Evolutionary conservation across 1,284 basidiomycete species (phyloP).

Genomic region (Ganoderma leucocontextum): DNA sequence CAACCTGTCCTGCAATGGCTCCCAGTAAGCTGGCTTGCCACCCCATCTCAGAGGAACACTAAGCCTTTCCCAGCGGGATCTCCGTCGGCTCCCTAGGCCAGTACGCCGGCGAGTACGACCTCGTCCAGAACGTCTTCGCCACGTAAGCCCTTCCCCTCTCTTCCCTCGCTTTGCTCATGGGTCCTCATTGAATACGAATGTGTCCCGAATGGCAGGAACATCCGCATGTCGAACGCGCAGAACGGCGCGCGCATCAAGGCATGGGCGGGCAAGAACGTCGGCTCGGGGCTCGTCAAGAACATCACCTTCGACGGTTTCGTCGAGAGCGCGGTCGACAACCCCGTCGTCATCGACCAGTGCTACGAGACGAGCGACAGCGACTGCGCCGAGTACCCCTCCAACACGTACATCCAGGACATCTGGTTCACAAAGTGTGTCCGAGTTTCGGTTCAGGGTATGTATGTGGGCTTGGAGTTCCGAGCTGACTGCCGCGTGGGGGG

Average conservation of each 20-base stretch:
- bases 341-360: constrained; percentile 54
- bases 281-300: constrained; percentile 48
- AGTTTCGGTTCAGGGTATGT: not conserved
- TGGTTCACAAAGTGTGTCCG: constrained; percentile 54
- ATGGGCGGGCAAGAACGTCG: constrained; percentile 46
- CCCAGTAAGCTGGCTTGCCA: constrained; percentile 42
- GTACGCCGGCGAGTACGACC: constrained; percentile 56
- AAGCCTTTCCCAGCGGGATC: constrained; percentile 47
- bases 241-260: constrained; percentile 63
- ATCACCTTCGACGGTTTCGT: constrained; percentile 50
- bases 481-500: not conserved
- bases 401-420: constrained; percentile 56
- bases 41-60: not conserved
- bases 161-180: not conserved
- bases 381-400: constrained; percentile 46
- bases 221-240: constrained; percentile 56
- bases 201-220: constrained; percentile 40
- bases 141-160: constrained; percentile 34
- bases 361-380: constrained; percentile 43
- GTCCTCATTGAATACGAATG: not conserved
- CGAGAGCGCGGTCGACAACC: constrained; percentile 52
- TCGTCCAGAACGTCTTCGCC: constrained; percentile 55
- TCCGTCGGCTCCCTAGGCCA: constrained; percentile 58
- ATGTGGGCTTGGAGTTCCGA: too few species aligned
- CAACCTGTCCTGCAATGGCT: constrained; percentile 54